Conservation (phyloP, 83 land plant species). For the Isoetes engelmannii region DNA sequence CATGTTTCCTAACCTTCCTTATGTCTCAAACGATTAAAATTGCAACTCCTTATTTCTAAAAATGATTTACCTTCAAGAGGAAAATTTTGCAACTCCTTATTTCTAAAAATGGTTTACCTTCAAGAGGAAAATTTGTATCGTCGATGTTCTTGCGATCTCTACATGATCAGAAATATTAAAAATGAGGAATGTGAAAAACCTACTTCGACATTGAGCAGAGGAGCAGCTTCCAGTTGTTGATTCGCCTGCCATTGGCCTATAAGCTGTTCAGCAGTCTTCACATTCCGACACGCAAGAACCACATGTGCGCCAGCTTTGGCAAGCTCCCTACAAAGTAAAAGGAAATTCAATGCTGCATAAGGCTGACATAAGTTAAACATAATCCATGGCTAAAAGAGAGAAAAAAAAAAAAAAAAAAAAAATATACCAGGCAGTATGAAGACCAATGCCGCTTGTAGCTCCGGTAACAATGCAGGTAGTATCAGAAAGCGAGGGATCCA, state of each 20-base stretch:
- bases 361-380: too few relatives aligned
- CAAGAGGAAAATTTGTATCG: too few relatives aligned
- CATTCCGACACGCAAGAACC: conserved; percentile 75
- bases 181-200: not conserved
- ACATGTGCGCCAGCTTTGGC: conserved; percentile 91
- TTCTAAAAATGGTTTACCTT: too few relatives aligned
- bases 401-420: too few relatives aligned
- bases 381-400: too few relatives aligned
- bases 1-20: too few relatives aligned
- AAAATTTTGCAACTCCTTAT: too few relatives aligned
- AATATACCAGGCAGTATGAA: conserved; percentile 48
- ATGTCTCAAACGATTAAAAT: too few relatives aligned
- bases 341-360: too few relatives aligned
- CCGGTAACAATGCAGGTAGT: conserved; percentile 63
- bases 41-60: too few relatives aligned
- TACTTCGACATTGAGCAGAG: conserved; percentile 76
- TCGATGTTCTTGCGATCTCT: not conserved
- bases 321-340: conserved; percentile 37
- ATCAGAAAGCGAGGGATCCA: conserved; percentile 42
- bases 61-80: too few relatives aligned
- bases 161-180: not conserved
- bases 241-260: conserved; percentile 62
- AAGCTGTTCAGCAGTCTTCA: conserved; percentile 57
- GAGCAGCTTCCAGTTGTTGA: conserved; percentile 21
- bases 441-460: conserved; percentile 67